Evolutionary conservation across 2,329 filamentous ascomycete genomes (phyloP).

Genomic region (Cordyceps militaris): DNA sequence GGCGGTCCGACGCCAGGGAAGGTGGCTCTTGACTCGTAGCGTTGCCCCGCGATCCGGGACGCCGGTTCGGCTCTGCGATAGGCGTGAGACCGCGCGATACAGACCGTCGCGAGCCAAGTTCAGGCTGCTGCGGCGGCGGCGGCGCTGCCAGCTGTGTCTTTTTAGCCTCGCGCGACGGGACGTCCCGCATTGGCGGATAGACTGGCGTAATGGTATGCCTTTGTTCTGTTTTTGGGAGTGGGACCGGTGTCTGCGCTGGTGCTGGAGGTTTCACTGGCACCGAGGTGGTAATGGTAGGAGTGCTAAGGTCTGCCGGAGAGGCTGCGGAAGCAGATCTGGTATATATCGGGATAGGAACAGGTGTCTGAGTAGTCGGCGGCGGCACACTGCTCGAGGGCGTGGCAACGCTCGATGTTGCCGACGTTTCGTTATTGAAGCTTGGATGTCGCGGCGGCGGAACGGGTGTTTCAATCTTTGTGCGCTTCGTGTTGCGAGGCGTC

Average conservation of each 20-base stretch:
- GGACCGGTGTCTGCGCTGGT: conserved; percentile 31
- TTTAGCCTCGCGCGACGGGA: conserved; percentile 25
- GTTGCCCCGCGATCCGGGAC: conserved; percentile 47
- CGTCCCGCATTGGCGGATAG: conserved; percentile 24
- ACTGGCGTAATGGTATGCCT: conserved; percentile 24
- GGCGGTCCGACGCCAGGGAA: conserved; percentile 44
- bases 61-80: conserved; percentile 30
- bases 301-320: conserved; percentile 24
- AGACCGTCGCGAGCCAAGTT: conserved; percentile 23
- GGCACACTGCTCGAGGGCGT: conserved; percentile 9
- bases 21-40: conserved; percentile 44
- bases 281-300: conserved; percentile 21
- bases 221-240: conserved; percentile 28
- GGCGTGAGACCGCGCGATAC: conserved; percentile 30
- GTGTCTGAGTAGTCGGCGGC: conserved; percentile 31
- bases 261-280: conserved; percentile 26
- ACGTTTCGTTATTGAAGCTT: conserved; percentile 24
- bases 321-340: conserved; percentile 22
- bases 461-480: conserved; percentile 51
- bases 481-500: conserved; percentile 38
- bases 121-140: conserved; percentile 14
- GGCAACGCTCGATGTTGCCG: conserved; percentile 15
- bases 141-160: background rate
- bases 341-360: conserved; percentile 32
- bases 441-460: conserved; percentile 39